Conservation (phyloP, 1,284 basidiomycete species). For the Vanrija sp. region DNA sequence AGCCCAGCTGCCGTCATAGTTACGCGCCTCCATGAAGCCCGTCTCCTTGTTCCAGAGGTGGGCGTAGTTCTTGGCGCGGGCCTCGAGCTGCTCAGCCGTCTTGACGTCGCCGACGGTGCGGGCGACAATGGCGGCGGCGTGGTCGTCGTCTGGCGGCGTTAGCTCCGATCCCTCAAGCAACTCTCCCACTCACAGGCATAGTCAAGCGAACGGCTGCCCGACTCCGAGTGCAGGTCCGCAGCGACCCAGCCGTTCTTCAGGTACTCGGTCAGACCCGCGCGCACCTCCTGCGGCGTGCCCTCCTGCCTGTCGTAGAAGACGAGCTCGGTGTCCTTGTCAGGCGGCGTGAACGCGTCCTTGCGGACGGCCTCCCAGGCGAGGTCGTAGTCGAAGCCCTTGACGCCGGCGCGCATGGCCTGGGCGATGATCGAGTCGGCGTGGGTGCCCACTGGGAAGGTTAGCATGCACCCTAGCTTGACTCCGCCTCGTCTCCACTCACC, state of each 20-base stretch:
- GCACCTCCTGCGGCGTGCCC: constrained; percentile 74
- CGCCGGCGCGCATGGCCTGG: constrained; percentile 61
- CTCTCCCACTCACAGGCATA: constrained; percentile 62
- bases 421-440: constrained; percentile 77
- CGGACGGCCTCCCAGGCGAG: constrained; percentile 69
- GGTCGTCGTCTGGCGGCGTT: constrained; percentile 64
- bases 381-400: constrained; percentile 59
- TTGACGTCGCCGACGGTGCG: constrained; percentile 53
- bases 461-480: no score
- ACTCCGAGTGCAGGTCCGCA: constrained; percentile 71
- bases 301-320: constrained; percentile 73
- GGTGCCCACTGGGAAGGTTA: constrained; percentile 55
- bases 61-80: constrained; percentile 58
- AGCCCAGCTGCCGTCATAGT: constrained; percentile 66
- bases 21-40: constrained; percentile 76
- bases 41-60: constrained; percentile 67
- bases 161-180: neutral
- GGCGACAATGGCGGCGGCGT: constrained; percentile 64
- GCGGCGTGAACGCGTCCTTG: constrained; percentile 64
- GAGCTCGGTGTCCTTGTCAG: constrained; percentile 59
- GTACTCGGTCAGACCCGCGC: constrained; percentile 71
- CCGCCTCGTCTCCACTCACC: no score
- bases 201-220: constrained; percentile 69
- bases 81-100: constrained; percentile 56
- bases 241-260: constrained; percentile 69